Evolutionary conservation across 306 rosid species (phyloP).

Genomic region (Prunus kanzakura): DNA sequence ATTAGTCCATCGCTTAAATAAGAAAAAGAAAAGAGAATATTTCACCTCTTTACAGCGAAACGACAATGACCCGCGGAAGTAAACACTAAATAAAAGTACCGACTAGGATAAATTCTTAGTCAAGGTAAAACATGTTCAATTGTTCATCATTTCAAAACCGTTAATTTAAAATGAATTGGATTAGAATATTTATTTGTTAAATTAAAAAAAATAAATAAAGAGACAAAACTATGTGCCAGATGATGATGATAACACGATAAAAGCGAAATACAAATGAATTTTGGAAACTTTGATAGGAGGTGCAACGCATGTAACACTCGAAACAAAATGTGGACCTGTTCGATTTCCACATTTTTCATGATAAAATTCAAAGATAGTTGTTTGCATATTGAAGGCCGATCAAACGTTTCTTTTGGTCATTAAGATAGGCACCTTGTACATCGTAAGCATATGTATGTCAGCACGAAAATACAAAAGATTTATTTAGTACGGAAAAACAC

Average conservation of each 20-base stretch:
- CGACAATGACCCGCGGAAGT: neutral
- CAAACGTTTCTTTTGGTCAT: neutral
- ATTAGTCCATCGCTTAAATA: neutral
- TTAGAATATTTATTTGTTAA: no score
- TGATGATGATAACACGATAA: no score
- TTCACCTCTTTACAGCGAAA: no score
- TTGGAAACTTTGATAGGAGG: no score
- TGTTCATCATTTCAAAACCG: neutral
- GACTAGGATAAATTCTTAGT: slow-evolving; percentile 1
- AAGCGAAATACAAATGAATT: no score
- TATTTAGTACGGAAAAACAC: no score
- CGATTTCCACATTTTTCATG: neutral
- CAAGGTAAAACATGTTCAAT: neutral
- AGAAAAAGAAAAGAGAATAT: neutral
- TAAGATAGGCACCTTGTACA: neutral
- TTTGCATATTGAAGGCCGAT: neutral
- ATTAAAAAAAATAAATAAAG: neutral
- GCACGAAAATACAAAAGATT: no score
- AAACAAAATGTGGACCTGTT: no score
- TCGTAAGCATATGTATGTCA: neutral
- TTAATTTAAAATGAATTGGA: neutral
- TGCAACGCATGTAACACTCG: no score
- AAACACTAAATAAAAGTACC: neutral
- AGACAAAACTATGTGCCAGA: no score
- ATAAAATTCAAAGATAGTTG: neutral